Conservation (phyloP, 176 grass and related monocot species). For the Alopecurus myosuroides region DNA sequence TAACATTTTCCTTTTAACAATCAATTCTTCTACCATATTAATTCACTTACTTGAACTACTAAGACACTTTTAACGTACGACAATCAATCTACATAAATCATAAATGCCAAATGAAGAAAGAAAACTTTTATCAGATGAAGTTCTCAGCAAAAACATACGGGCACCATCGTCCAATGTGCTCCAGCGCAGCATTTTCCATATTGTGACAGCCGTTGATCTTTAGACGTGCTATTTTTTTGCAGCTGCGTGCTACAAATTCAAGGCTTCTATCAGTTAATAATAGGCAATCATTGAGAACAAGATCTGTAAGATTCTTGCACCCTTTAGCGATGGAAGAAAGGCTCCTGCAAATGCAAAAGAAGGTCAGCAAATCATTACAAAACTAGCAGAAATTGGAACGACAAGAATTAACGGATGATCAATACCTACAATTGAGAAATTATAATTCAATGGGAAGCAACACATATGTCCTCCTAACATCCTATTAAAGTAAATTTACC, state of each 20-base stretch:
- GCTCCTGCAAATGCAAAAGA: conserved; percentile 49
- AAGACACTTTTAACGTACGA: conserved; percentile 1
- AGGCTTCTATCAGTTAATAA: conserved; percentile 84
- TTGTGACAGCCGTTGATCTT: conserved; percentile 89
- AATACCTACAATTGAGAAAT: not conserved
- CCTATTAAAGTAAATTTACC: not conserved
- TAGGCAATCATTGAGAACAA: conserved; percentile 65
- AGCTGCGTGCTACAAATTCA: conserved; percentile 80
- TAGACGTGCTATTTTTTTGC: conserved; percentile 63
- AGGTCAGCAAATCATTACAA: conserved; percentile 13
- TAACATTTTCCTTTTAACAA: not conserved
- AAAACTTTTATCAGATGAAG: conserved; percentile 5
- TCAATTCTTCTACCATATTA: not conserved
- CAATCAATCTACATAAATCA: not conserved
- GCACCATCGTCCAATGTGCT: conserved; percentile 82
- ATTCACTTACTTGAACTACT: conserved; percentile 15
- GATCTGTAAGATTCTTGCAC: conserved; percentile 83
- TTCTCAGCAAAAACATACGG: conserved; percentile 54
- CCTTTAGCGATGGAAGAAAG: conserved; percentile 81
- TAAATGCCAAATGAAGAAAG: conserved; percentile 1
- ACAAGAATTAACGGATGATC: not conserved
- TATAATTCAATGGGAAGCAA: conserved; percentile 1
- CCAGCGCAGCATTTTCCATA: conserved; percentile 74
- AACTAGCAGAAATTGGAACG: not conserved
- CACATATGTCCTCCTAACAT: not conserved